Base-by-base conservation (phyloP, 495 filamentous ascomycete genomes). In the Penicillium crystallinum region DNA sequence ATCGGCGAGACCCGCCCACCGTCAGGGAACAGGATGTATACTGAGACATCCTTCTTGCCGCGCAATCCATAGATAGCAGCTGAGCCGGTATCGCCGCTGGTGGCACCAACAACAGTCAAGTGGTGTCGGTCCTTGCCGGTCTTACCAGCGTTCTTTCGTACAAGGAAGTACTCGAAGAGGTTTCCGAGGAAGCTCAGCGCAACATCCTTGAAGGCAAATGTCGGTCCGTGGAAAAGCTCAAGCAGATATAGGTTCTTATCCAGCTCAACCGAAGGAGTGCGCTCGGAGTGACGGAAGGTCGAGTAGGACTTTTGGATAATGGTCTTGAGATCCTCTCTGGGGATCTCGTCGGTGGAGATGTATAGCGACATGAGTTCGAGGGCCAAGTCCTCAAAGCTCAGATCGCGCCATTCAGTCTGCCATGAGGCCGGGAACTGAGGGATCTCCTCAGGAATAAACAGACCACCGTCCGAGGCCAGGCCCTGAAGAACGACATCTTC, bases 151-250 rank as follows among this genome's bases (percentile, higher is more conserved):
- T 98, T 98, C 68, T 84, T 83, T 30, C 91, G 77, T 7, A 89
- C 80, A 2, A 98, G 79, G 69, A 98, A 92, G 65, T 92, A 98
- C 71, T 98, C 93, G 63, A 98, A 96, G 11, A 97, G 77, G 62
- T 98, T 97, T 21, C 93, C 93, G 6, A 98, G 73, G 58, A 95
- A 90, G 60, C 96, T 90, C 21, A 97, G 69, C 5, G 92, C 87
- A 59, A 62, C 49, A 63, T 95, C 91, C 70, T 97, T 97, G 78
- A 96, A 97, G 6, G 92, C 82, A 59, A 85, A 96, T n/a, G 82
- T 97, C 2, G 90, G 91, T n/a, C 93, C 93, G 65, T 97, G 92
- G 79, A 97, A 98, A 10, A 98, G 84, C 70, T 98, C 93, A 10
- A 97, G 83, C 10, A 97, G 70, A 64, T 95, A 78, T 8, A 97